A percentile compares a stretch with the other conserved stretches of the same genome.
phyloP scores from a whole-genome alignment of 495 filamentous ascomycete species.

The Aspergillus carlsbadensis region DNA sequence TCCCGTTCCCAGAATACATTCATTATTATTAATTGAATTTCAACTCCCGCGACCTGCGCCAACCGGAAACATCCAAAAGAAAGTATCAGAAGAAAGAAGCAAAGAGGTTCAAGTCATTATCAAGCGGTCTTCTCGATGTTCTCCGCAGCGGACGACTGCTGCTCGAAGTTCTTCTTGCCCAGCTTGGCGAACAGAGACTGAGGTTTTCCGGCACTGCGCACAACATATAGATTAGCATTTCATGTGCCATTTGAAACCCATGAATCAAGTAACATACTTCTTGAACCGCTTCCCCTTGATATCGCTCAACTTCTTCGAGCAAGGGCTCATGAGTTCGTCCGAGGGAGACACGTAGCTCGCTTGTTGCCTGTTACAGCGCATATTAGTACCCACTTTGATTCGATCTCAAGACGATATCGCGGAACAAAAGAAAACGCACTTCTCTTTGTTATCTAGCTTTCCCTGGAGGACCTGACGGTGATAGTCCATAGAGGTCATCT shows the following conservation, averaged over 20 bases:
- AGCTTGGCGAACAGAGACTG: constrained; percentile 50
- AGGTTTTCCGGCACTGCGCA: constrained; percentile 45
- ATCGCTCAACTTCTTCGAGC: constrained; percentile 83
- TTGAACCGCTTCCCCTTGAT: constrained; percentile 79
- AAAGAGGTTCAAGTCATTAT: constrained; percentile 10
- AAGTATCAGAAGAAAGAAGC: constrained; percentile 16
- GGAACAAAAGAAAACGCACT: constrained; percentile 48
- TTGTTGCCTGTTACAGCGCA: constrained; percentile 33
- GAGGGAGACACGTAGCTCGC: constrained; percentile 85
- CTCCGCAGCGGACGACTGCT: constrained; percentile 25
- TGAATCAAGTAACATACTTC: constrained; percentile 36
- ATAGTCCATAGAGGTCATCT: constrained; percentile 63
- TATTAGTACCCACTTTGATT: not conserved
- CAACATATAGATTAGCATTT: not conserved
- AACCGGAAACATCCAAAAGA: not conserved
- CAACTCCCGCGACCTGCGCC: constrained; percentile 17
- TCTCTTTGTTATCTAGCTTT: constrained; percentile 62
- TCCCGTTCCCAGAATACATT: constrained; percentile 8
- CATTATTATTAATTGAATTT: constrained; percentile 1
- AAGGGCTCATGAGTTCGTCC: constrained; percentile 89
- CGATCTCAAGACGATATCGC: not conserved
- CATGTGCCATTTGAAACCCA: not conserved
- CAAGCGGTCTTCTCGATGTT: constrained; percentile 4
- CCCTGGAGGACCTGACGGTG: constrained; percentile 75
- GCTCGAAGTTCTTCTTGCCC: constrained; percentile 51